A percentile compares a stretch with the other conserved stretches of the same genome.
Evolutionary conservation across 1,284 basidiomycete species (phyloP).

Genomic region (Pascua guehoae): DNA sequence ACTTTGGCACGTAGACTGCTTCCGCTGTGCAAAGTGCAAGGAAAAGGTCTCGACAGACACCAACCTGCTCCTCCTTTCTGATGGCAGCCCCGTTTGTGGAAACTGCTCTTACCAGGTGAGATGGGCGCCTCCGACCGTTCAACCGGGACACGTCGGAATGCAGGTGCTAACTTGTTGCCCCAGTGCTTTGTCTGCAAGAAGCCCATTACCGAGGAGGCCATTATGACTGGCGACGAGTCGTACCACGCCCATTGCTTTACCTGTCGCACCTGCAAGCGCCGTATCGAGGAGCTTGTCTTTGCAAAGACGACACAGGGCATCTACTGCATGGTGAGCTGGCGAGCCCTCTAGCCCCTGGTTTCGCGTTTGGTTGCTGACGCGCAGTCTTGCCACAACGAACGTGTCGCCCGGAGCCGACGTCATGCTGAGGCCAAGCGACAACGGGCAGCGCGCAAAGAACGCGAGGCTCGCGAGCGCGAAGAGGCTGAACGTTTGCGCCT

Average conservation of each 20-base stretch:
- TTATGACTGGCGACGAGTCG: constrained; percentile 98
- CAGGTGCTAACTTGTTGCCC: constrained; percentile 1
- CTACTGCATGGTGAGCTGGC: constrained; percentile 75
- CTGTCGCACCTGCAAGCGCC: constrained; percentile 87
- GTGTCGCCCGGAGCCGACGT: constrained; percentile 83
- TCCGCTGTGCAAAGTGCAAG: constrained; percentile 55
- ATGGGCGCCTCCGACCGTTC: background rate
- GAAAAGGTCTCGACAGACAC: constrained; percentile 71
- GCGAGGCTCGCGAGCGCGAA: constrained; percentile 38
- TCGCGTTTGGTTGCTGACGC: constrained; percentile 5
- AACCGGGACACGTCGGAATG: background rate
- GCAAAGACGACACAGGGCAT: constrained; percentile 98
- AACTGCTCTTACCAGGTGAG: constrained; percentile 81
- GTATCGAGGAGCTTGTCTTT: constrained; percentile 96
- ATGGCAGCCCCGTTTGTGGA: constrained; percentile 94
- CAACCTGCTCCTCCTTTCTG: constrained; percentile 89
- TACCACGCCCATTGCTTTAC: constrained; percentile 99
- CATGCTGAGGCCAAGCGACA: constrained; percentile 72
- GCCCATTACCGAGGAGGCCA: constrained; percentile 92
- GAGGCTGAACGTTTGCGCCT: constrained; percentile 11
- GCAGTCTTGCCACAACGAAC: constrained; percentile 83
- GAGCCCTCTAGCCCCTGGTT: too few species aligned
- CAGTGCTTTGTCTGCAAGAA: constrained; percentile 84
- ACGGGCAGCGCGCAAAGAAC: constrained; percentile 43
- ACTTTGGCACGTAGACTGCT: constrained; percentile 51